phyloP scores from a whole-genome alignment of 139 green algal species.

The Chlamydomonas sphaeroides region DNA sequence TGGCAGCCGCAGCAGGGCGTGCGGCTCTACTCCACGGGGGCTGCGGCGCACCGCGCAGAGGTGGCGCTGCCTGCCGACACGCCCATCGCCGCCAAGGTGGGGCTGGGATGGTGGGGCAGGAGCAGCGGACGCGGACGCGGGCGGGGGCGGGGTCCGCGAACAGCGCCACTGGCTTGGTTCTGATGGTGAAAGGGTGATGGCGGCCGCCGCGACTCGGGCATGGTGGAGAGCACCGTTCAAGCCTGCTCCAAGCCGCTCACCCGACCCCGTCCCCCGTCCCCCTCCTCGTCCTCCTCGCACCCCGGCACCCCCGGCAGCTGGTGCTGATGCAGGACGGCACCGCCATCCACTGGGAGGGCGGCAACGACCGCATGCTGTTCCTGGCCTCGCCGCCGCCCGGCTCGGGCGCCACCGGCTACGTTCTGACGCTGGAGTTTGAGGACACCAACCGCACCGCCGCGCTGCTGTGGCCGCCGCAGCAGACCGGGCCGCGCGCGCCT shows the following conservation, averaged over 20 bases:
- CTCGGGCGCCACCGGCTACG: background rate
- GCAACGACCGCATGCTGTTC: constrained; percentile 33
- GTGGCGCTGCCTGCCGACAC: constrained; percentile 2
- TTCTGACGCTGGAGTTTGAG: constrained; percentile 7
- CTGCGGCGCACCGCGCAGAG: background rate
- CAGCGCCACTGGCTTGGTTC: too few relatives aligned
- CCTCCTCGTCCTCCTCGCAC: background rate
- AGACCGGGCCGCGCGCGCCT: background rate
- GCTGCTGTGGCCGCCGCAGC: constrained; percentile 32
- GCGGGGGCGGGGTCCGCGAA: too few relatives aligned
- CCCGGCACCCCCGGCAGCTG: background rate
- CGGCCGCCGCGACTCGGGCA: too few relatives aligned
- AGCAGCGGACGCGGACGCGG: too few relatives aligned
- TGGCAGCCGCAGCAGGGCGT: constrained; percentile 32
- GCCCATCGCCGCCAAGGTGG: constrained; percentile 22
- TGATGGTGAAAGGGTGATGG: too few relatives aligned
- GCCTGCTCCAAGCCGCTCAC: too few relatives aligned
- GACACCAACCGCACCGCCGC: constrained; percentile 1
- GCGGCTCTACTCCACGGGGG: background rate
- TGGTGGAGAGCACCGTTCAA: too few relatives aligned
- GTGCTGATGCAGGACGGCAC: constrained; percentile 33
- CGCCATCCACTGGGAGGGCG: constrained; percentile 30
- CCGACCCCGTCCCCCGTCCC: too few relatives aligned
- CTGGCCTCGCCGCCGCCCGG: background rate
- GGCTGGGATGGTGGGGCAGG: background rate